A percentile compares a stretch with the other conserved stretches of the same genome.
Evolutionary conservation across 441 rosid species (phyloP).

Genomic region (Euphorbia corollata): DNA sequence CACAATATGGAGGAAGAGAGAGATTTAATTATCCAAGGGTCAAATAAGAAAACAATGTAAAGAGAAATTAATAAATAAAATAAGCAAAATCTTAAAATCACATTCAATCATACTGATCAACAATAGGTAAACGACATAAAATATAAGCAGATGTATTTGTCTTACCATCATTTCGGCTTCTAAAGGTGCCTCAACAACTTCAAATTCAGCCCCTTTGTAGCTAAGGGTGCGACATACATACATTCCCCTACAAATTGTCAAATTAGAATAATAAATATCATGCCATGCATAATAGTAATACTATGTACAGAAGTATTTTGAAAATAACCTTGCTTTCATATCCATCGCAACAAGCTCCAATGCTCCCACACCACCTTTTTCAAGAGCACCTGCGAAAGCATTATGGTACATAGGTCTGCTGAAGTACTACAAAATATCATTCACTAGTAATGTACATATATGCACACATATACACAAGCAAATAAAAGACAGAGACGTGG

Average conservation of each 20-base stretch:
- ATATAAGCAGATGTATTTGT: constrained; percentile 15
- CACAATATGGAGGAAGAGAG: neutral
- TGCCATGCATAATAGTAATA: neutral
- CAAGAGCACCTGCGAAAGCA: constrained; percentile 70
- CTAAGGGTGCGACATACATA: constrained; percentile 97
- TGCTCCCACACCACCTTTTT: constrained; percentile 98
- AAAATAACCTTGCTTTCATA: constrained; percentile 92
- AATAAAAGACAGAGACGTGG: too few relatives aligned
- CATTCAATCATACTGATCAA: neutral
- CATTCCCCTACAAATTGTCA: constrained; percentile 68
- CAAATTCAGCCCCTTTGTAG: constrained; percentile 92
- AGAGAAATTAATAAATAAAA: neutral
- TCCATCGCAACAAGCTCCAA: constrained; percentile 99
- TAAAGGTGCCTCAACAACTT: constrained; percentile 86
- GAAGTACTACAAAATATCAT: constrained; percentile 8
- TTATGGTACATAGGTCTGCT: constrained; percentile 12
- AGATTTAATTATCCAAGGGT: neutral
- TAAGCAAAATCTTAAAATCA: neutral
- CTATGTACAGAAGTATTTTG: constrained; percentile 11
- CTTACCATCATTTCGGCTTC: constrained; percentile 90
- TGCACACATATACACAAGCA: too few relatives aligned
- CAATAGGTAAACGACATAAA: constrained; percentile 11
- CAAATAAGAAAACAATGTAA: neutral
- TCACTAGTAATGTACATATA: neutral
- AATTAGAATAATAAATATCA: constrained; percentile 11